phyloP scores from a whole-genome alignment of 148 eudicot species.

The Beta vulgaris region DNA sequence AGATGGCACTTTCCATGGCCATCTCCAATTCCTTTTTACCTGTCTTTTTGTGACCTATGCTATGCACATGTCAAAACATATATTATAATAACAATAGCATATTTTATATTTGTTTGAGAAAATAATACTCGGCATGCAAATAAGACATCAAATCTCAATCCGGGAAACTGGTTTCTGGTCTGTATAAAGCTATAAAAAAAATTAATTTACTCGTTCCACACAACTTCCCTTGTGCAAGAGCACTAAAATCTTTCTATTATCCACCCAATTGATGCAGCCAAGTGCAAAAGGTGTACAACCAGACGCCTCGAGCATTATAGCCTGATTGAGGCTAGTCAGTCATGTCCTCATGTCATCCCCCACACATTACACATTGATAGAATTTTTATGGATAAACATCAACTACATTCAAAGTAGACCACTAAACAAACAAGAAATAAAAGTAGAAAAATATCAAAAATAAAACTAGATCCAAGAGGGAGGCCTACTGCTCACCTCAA shows the following conservation, averaged over 20 bases:
- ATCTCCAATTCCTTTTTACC: background rate
- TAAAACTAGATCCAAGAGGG: background rate
- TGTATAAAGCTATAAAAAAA: no score
- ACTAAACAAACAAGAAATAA: background rate
- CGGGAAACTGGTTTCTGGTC: no score
- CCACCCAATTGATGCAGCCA: background rate
- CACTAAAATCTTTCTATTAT: background rate
- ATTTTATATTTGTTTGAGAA: background rate
- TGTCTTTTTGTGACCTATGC: background rate
- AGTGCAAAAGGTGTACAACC: background rate
- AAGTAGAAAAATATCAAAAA: no score
- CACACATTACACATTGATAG: background rate
- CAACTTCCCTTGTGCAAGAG: background rate
- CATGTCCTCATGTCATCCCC: background rate
- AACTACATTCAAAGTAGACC: background rate
- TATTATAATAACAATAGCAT: background rate
- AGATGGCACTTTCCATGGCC: background rate
- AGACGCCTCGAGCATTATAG: background rate
- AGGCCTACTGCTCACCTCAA: conserved; percentile 52
- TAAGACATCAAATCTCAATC: background rate
- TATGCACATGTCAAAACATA: background rate
- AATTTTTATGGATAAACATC: background rate
- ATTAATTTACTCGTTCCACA: background rate
- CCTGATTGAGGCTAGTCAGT: no score
- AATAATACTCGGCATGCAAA: background rate